Evolutionary conservation across 2,329 filamentous ascomycete species (phyloP).

Genomic region (Tolypocladium cylindrosporum): DNA sequence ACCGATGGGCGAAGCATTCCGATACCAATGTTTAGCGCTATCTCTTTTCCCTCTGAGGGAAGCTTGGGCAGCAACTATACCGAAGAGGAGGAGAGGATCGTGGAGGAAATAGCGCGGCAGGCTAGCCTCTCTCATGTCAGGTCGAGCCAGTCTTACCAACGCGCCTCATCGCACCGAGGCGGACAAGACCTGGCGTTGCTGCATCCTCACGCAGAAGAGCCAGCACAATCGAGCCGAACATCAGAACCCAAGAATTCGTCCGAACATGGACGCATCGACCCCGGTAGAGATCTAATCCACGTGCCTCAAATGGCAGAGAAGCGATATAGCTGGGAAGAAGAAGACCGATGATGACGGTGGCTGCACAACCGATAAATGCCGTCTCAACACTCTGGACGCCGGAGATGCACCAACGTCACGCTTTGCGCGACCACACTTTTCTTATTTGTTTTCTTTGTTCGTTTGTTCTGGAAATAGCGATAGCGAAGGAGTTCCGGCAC

Average conservation of each 20-base stretch:
- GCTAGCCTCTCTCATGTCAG: conserved; percentile 7
- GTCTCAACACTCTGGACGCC: not conserved
- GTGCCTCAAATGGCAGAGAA: conserved; percentile 39
- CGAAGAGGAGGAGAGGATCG: conserved; percentile 36
- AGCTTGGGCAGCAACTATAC: conserved; percentile 50
- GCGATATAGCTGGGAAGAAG: conserved; percentile 41
- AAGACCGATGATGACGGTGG: conserved; percentile 9
- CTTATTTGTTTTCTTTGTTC: conserved; percentile 1
- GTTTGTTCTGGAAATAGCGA: conserved; percentile 2
- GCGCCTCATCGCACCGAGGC: not conserved
- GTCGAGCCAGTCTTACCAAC: not conserved
- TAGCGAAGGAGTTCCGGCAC: conserved; percentile 10
- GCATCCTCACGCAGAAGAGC: not conserved
- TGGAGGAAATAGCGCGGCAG: conserved; percentile 16
- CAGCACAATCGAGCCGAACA: not conserved
- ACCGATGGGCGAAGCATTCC: conserved; percentile 2
- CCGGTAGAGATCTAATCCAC: conserved; percentile 35
- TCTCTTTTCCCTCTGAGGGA: conserved; percentile 11
- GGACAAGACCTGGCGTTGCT: not conserved
- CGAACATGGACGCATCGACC: conserved; percentile 28
- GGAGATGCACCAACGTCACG: not conserved
- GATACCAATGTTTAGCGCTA: conserved; percentile 1
- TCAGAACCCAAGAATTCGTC: not conserved
- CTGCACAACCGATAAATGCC: not conserved
- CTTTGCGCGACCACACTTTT: not conserved